These are phyloP conservation scores for Ophiostoma tasmaniense DNA, from an alignment of 2,329 filamentous ascomycete species.

Conservation along the genomic window DNA sequence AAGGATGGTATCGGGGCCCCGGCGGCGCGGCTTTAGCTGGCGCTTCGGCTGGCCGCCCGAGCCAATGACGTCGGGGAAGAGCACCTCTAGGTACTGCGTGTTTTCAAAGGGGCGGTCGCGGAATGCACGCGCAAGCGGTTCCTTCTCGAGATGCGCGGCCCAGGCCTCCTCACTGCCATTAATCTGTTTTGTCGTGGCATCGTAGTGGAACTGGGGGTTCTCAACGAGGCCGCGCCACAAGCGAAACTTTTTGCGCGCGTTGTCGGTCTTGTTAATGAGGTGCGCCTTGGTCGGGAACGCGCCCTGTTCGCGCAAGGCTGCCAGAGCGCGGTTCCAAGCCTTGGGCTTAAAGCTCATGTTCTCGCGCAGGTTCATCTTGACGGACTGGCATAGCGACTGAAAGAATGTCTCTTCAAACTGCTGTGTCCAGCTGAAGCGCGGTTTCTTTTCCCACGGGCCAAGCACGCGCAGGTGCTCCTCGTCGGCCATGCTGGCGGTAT, in stretches of 20 bases:
- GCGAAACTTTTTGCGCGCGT: constrained; percentile 54
- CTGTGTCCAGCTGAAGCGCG: constrained; percentile 52
- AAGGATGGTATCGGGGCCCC: constrained; percentile 38
- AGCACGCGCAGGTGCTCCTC: constrained; percentile 23
- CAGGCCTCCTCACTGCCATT: constrained; percentile 50
- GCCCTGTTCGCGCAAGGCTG: constrained; percentile 46
- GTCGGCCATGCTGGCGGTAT: constrained; percentile 26
- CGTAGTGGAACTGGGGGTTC: constrained; percentile 49
- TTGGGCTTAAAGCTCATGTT: constrained; percentile 51
- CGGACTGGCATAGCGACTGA: constrained; percentile 50
- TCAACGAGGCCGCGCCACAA: constrained; percentile 51
- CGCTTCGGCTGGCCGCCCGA: constrained; percentile 52
- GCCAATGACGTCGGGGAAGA: constrained; percentile 52
- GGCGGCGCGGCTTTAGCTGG: constrained; percentile 47
- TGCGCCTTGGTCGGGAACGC: constrained; percentile 53
- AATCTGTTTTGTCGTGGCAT: constrained; percentile 41
- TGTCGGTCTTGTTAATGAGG: constrained; percentile 56
- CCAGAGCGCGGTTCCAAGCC: constrained; percentile 50
- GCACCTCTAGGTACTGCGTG: constrained; percentile 51
- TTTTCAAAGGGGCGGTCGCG: constrained; percentile 51
- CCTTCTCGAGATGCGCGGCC: constrained; percentile 50
- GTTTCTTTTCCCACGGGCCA: constrained; percentile 28
- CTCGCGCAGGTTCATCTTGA: constrained; percentile 43
- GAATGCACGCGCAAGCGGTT: constrained; percentile 49
- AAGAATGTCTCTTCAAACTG: constrained; percentile 54